Conservation (phyloP, 331 rosid genomes). For the Pyrus hybrid region DNA sequence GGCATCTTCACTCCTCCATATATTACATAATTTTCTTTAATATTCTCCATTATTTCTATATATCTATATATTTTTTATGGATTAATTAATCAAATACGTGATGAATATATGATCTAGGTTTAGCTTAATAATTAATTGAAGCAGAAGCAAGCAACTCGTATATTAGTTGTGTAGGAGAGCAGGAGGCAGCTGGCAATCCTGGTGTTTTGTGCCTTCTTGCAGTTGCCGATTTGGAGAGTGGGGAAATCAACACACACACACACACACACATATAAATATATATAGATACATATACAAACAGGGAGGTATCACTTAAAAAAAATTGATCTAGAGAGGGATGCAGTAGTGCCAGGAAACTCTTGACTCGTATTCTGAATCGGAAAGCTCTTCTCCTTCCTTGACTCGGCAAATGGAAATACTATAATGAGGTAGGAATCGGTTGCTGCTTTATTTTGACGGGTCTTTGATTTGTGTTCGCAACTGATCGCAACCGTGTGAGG, state of each 20-base stretch:
- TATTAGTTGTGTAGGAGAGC: neutral
- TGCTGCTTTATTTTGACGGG: too few species aligned
- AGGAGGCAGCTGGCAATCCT: neutral
- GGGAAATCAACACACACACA: neutral
- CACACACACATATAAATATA: too few species aligned
- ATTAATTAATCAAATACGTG: neutral
- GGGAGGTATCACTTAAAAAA: neutral
- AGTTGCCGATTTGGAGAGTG: too few species aligned
- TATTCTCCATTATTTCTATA: conserved; percentile 10
- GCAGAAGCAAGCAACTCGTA: neutral
- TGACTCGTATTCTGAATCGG: neutral
- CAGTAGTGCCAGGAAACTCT: neutral
- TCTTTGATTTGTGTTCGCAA: too few species aligned
- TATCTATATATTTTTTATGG: too few species aligned
- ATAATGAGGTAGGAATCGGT: too few species aligned
- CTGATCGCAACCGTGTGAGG: too few species aligned
- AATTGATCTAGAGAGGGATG: too few species aligned
- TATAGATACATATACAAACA: neutral
- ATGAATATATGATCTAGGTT: neutral
- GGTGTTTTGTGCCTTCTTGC: too few species aligned
- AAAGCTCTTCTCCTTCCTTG: conserved; percentile 1
- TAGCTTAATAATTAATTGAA: neutral
- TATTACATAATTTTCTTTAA: neutral
- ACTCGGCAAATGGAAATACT: neutral
- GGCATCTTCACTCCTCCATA: conserved; percentile 37